Evolutionary conservation across 106 monocot species (phyloP).

Genomic region (Dendrobium catenatum): DNA sequence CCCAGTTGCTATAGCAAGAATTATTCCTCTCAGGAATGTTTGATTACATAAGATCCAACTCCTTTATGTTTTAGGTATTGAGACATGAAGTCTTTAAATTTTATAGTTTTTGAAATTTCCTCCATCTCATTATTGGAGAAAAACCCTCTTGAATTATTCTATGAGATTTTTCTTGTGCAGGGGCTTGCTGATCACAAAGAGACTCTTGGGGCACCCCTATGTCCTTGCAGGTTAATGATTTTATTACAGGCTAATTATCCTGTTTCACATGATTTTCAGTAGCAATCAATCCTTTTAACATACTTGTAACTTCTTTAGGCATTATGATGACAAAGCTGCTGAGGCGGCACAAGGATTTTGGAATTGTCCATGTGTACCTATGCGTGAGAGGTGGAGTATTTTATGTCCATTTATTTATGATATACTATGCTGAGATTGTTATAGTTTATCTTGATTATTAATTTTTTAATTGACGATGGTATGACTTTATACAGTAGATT

Average conservation of each 20-base stretch:
- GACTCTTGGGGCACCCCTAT: conserved; percentile 86
- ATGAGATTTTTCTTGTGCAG: conserved; percentile 21
- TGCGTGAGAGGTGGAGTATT: conserved; percentile 82
- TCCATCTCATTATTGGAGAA: not conserved
- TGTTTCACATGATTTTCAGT: not conserved
- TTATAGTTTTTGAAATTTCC: not conserved
- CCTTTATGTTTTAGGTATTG: not conserved
- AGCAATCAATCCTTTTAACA: not conserved
- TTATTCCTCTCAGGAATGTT: too few relatives aligned
- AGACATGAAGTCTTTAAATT: not conserved
- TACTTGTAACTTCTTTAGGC: conserved; percentile 40
- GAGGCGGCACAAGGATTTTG: conserved; percentile 95
- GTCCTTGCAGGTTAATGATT: conserved; percentile 84
- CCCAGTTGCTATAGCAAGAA: not conserved
- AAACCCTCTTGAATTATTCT: not conserved
- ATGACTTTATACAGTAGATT: not conserved
- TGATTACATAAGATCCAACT: not conserved
- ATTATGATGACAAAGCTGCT: conserved; percentile 98
- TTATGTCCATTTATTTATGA: conserved; percentile 1
- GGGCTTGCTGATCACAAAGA: conserved; percentile 98
- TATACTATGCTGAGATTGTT: not conserved
- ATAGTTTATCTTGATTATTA: not conserved
- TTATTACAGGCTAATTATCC: not conserved
- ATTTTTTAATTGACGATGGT: not conserved
- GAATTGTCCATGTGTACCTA: conserved; percentile 99